These are phyloP conservation scores for Irpex rosettiformis DNA, from an alignment of 1,284 basidiomycete genomes.

Conservation along the genomic window DNA sequence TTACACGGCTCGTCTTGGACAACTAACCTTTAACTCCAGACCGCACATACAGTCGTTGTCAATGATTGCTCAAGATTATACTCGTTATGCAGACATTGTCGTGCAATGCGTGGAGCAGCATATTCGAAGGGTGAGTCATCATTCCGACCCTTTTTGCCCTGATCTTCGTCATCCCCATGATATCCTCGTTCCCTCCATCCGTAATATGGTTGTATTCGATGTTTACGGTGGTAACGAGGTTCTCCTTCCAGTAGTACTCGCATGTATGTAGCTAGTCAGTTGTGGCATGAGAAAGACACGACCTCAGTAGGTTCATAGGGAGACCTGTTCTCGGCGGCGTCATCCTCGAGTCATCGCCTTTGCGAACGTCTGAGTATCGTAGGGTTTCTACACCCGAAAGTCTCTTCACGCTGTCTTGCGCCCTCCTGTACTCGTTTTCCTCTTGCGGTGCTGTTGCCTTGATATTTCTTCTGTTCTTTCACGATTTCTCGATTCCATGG, in stretches of 20 bases:
- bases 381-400: constrained; percentile 13
- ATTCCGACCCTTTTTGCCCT: constrained; percentile 8
- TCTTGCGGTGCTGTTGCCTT: constrained; percentile 15
- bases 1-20: constrained; percentile 73
- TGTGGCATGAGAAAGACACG: constrained; percentile 25
- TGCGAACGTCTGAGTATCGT: constrained; percentile 17
- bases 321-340: constrained; percentile 5
- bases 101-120: constrained; percentile 87
- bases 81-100: constrained; percentile 78
- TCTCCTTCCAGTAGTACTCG: constrained; percentile 10
- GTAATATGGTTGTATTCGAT: neutral
- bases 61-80: constrained; percentile 87
- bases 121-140: constrained; percentile 79
- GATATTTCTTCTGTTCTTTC: constrained; percentile 25
- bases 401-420: constrained; percentile 8
- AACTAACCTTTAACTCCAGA: constrained; percentile 93
- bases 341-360: constrained; percentile 7
- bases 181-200: neutral
- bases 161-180: neutral
- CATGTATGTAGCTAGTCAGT: constrained; percentile 24
- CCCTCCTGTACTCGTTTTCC: constrained; percentile 4
- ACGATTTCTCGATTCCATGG: constrained; percentile 35
- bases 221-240: neutral
- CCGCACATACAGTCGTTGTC: constrained; percentile 96
- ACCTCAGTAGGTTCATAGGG: constrained; percentile 18